phyloP scores from a whole-genome alignment of 2,329 filamentous ascomycete genomes.

The Onygenales sp. region DNA sequence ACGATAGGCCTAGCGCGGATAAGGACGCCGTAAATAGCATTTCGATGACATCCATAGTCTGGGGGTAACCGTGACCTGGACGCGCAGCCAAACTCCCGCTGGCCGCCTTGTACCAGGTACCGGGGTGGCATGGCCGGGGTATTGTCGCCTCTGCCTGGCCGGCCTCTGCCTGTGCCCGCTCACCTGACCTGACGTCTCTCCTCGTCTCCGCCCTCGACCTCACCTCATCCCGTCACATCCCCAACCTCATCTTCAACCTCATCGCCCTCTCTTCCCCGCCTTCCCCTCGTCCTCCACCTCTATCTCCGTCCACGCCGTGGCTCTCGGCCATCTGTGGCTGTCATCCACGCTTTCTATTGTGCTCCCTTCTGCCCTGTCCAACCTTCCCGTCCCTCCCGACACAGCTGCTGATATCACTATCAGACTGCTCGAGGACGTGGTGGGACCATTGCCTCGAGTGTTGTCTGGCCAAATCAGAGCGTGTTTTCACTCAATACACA shows the following conservation, averaged over 20 bases:
- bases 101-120: neutral
- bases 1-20: too few species aligned
- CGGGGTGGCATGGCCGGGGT: neutral
- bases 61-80: neutral
- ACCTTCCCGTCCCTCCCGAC: neutral
- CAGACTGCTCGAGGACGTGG: too few species aligned
- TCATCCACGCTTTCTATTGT: neutral
- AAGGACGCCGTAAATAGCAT: too few species aligned
- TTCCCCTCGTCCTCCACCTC: neutral
- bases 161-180: neutral
- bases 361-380: neutral
- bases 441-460: too few species aligned
- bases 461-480: too few species aligned
- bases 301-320: neutral
- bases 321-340: neutral
- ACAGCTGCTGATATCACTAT: neutral
- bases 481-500: too few species aligned
- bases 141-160: neutral
- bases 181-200: neutral
- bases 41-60: neutral
- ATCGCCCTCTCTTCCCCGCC: neutral
- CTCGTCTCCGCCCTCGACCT: neutral
- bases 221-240: neutral
- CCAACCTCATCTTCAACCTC: constrained; percentile 1
- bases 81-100: neutral